Conservation (phyloP, 1,139 yeast genomes). For the Geotrichum europaeum region DNA sequence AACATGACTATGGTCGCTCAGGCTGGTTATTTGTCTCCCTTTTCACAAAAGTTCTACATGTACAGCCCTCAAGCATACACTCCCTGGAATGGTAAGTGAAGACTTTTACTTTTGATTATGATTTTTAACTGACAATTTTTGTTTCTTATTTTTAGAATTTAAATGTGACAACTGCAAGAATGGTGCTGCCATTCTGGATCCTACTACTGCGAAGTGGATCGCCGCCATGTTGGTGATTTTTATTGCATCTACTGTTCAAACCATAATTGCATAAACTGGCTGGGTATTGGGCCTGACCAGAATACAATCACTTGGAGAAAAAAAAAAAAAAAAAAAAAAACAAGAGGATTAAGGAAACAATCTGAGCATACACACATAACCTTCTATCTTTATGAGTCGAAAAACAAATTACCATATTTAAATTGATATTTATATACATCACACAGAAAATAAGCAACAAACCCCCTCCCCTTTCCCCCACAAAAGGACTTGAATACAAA, state of each 20-base stretch:
- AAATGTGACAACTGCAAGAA: constrained; percentile 22
- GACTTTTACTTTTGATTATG: background rate
- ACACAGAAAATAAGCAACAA: background rate
- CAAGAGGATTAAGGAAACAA: background rate
- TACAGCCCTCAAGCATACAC: constrained; percentile 36
- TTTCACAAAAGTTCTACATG: constrained; percentile 32
- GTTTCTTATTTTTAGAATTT: constrained; percentile 21
- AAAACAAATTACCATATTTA: background rate
- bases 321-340: background rate
- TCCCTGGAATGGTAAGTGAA: constrained; percentile 27
- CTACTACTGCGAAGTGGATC: constrained; percentile 22
- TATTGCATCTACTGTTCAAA: constrained; percentile 17
- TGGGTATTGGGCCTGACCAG: background rate
- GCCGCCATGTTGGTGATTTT: constrained; percentile 19
- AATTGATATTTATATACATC: background rate
- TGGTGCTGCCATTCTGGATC: constrained; percentile 18
- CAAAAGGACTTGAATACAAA: background rate
- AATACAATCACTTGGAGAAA: background rate
- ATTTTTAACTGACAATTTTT: background rate
- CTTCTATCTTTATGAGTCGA: background rate
- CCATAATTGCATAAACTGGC: constrained; percentile 9
- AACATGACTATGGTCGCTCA: constrained; percentile 28
- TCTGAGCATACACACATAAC: background rate
- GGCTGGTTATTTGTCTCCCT: constrained; percentile 35
- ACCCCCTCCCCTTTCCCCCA: no score